Base-by-base conservation (phyloP, 2,329 filamentous ascomycete genomes). In the Colletotrichum neosansevieriae region DNA sequence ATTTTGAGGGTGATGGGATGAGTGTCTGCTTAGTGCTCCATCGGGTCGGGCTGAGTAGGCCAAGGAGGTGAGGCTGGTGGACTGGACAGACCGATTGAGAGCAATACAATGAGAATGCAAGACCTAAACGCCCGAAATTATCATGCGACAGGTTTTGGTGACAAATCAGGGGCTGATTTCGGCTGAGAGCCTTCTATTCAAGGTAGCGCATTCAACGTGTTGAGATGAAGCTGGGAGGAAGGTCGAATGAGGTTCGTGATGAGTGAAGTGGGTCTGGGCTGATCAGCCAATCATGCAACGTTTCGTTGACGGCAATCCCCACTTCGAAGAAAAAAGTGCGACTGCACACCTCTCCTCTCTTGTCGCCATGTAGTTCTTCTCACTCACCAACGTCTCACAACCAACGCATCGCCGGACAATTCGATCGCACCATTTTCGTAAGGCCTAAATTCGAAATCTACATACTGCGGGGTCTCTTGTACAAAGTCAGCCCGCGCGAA, bases 201-300 rank as follows among this genome's bases (percentile, higher is more conserved):
- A 11, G 13, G 13, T 15, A 13, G 36, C 36, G 36, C 11, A 11
- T 42, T 17, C 4, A 45, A 24, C 21, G 45, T 65, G 62, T 6
- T 53, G 44, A 60, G 9, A 54, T 56, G 49, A 59, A 60, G 54
- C 66, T 50, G 10, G 34, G 32, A 24, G 51, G n/a, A 54, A 63
- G 59, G 15, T 51, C 44, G 45, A 58, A 17, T 53, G 51, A 38
- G 53, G 45, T 56, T 44, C 61, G 32, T 38, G 54, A 51, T 38
- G 47, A 59, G 58, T 60, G 54, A 65, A 44, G 61, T 60, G 65
- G 61, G 19, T 73, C 75, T 3, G 63, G 32, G 9, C 29, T 65
- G 21, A 21, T 36, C 42, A 51, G 12, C 70, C 70, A 71, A 70
- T 71, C 50, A 58, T 29, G 38, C 1, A 12, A 1, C 9, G 13